These are phyloP conservation scores for Salvia sclarea DNA, from an alignment of 305 asterid species.

Conservation along the genomic window DNA sequence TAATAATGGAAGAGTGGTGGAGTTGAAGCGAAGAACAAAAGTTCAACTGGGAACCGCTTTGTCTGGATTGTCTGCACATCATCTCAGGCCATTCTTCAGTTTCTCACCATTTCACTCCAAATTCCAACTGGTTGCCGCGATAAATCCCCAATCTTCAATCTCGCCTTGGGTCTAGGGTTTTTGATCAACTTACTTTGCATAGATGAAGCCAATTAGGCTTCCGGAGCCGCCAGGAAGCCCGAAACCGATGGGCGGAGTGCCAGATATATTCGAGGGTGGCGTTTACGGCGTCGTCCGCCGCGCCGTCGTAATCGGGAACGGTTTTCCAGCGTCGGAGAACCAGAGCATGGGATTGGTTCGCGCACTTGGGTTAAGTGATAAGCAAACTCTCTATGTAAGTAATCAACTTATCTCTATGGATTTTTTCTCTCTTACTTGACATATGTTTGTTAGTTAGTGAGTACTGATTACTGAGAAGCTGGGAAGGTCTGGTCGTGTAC, in stretches of 20 bases:
- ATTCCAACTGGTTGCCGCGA: conserved; percentile 14
- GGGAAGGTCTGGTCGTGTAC: not conserved
- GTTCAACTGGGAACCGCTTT: not conserved
- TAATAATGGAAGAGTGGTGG: not conserved
- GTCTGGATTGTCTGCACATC: conserved; percentile 18
- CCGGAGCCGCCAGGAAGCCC: conserved; percentile 96
- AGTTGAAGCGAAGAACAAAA: conserved; percentile 27
- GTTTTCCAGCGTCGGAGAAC: conserved; percentile 84
- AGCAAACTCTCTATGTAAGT: conserved; percentile 70
- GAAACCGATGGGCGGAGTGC: conserved; percentile 58
- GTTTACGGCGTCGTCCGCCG: conserved; percentile 75
- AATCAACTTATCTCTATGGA: not conserved
- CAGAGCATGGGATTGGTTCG: conserved; percentile 91
- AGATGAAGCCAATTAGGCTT: conserved; percentile 89
- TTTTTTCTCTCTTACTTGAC: not conserved
- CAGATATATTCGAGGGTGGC: conserved; percentile 87
- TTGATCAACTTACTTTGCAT: conserved; percentile 18
- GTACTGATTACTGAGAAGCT: conserved; percentile 2
- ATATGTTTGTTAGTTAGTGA: conserved; percentile 10
- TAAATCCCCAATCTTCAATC: conserved; percentile 26
- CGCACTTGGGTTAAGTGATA: conserved; percentile 84
- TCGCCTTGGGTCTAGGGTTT: conserved; percentile 41
- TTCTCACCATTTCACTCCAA: conserved; percentile 9
- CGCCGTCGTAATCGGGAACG: conserved; percentile 85
- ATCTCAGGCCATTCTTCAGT: not conserved